Evolutionary conservation across 768 basidiomycete species (phyloP), one percentile per base, ranked within the genome.

Genomic region (Hirschioporus abietinus): DNA sequence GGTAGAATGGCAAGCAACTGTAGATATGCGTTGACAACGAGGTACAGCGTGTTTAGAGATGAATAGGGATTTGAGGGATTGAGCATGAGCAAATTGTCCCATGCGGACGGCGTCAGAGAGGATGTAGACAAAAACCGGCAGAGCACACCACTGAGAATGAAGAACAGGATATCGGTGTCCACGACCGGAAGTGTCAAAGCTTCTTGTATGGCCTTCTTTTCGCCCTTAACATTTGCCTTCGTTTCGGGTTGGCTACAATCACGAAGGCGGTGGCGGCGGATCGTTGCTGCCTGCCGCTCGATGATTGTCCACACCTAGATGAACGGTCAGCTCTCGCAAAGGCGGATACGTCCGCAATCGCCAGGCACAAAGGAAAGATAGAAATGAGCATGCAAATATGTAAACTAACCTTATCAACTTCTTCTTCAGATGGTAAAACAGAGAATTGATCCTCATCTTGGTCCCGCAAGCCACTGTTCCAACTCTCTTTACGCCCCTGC

Each of bases 141-240:
- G 60, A 61, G 24, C 15, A 61, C 30, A 34, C 60, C 60, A 15
- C 25, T 25, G 24, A 61, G 60, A 23, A 61, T 15, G 30, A 61
- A 61, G 30, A 25, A 61, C 24, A 61, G 9, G 5, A 61, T 61
- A 34, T 61, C 60, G 24, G 60, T 61, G 30, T 61, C 60, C 25
- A 25, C 60, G 24, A 61, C 30, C 18, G 60, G 60, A 61, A 61
- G 60, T 12, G 24, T 25, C 15, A 61, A 23, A 25, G 60, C 60
- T 34, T 61, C 60, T 61, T 61, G 60, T 2, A 61, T 8, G 24
- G 60, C 60, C 60, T 34, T 61, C 60, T 34, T 61, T 34, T 61
- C 25, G 30, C 10, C 23, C 30, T 61, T 61, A 15, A 52, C 6
- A 15, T 15, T 20, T 12, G 15, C 42, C 42, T 52, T 52, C 42